Evolutionary conservation across 2,329 filamentous ascomycete genomes (phyloP), one percentile per base, ranked within the genome.

Genomic region (Fusarium nurragi): DNA sequence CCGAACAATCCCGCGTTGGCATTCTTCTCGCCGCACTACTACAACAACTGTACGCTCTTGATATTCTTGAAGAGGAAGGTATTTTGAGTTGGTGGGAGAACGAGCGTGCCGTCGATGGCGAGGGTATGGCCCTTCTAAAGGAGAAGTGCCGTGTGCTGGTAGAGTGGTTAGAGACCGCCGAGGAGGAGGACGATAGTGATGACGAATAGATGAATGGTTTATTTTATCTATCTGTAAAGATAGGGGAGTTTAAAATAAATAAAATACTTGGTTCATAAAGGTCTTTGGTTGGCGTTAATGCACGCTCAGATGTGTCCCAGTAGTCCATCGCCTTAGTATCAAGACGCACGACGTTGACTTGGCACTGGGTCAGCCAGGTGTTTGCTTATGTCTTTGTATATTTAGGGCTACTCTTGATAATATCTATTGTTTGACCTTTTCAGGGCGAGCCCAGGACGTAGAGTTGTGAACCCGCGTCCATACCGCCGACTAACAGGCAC

Each of bases 61-160:
- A 98, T 67, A 84, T 97, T 16, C 79, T 97, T 2, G 93, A 97
- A 74, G 93, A 97, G 73, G 94, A 97, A 38, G 93, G 91, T 0
- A 91, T 97, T 67, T 80, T 94, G 71, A 85, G 86, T 44, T 99
- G 95, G 95, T 98, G 94, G 94, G 86, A 83, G 19, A 90, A 97
- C 75, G 83, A 85, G 44, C 77, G 88, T 71, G 89, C 90, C 7
- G 84, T 79, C 22, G 88, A 88, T 53, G 88, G 83, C 14, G 90
- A 91, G 53, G 85, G 86, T 50, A 87, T 97, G 88, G 78, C 78
- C 58, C 84, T 80, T 46, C 86, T 97, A 16, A 89, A 89, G 75
- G 86, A 86, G 60, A 91, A 91, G 79, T 93, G 91, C 56, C 83
- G 87, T 71, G 87, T 89, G 49, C 86, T 98, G 76, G 88, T 98